These are phyloP conservation scores for Nicotiana tomentosiformis DNA, from an alignment of 257 asterid genomes.

Conservation along the genomic window DNA sequence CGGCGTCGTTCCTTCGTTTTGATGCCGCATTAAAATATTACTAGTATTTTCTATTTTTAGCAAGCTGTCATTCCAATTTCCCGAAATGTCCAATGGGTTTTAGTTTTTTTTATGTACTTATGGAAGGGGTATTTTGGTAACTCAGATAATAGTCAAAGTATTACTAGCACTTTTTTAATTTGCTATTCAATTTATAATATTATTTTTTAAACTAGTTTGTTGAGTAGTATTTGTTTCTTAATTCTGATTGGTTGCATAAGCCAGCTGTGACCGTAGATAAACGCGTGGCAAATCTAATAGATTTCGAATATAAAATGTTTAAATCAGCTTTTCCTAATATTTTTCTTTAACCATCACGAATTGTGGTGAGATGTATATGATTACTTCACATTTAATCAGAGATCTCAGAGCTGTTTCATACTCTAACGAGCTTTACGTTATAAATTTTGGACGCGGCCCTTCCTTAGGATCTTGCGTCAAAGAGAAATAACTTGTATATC, in stretches of 20 bases:
- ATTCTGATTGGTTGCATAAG: conserved; percentile 26
- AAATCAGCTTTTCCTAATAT: neutral
- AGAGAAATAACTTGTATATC: too few species aligned
- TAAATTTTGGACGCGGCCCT: too few species aligned
- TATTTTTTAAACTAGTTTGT: neutral
- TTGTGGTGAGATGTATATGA: too few species aligned
- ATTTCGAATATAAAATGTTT: neutral
- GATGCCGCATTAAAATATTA: neutral
- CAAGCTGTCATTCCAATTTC: too few species aligned
- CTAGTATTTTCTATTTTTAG: neutral
- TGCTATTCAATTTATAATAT: neutral
- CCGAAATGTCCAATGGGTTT: neutral
- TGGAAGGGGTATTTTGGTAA: neutral
- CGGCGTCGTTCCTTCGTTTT: conserved; percentile 56
- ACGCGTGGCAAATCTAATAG: neutral
- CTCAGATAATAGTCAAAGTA: neutral
- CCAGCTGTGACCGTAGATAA: neutral
- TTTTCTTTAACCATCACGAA: neutral
- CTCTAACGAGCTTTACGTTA: too few species aligned
- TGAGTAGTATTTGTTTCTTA: conserved; percentile 32
- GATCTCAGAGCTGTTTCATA: accelerated
- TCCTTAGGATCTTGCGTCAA: too few species aligned
- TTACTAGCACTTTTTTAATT: neutral
- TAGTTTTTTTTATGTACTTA: neutral
- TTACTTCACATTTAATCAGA: too few species aligned